Evolutionary conservation across 2,329 filamentous ascomycete genomes (phyloP).

Genomic region (Pochonia chlamydosporia): DNA sequence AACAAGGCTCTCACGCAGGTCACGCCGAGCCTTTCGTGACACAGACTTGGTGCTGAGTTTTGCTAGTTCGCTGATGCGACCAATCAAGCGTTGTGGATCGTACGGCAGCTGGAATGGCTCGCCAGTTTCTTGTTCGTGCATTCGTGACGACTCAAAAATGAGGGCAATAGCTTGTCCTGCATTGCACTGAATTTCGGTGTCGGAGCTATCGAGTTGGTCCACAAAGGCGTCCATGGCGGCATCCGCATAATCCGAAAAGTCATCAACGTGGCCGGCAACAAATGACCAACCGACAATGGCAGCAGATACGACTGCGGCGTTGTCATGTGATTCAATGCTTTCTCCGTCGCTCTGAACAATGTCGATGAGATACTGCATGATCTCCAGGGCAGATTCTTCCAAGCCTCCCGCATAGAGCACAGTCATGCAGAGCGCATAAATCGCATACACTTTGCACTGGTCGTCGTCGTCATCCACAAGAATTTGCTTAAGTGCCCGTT

Average conservation of each 20-base stretch:
- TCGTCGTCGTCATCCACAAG: constrained; percentile 53
- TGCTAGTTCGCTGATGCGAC: constrained; percentile 41
- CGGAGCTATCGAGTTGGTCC: constrained; percentile 75
- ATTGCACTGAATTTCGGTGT: constrained; percentile 67
- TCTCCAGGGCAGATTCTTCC: constrained; percentile 60
- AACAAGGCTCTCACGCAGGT: constrained; percentile 41
- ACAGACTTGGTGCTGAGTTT: constrained; percentile 42
- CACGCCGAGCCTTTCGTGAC: constrained; percentile 42
- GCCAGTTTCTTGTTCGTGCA: constrained; percentile 42
- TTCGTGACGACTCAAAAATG: constrained; percentile 65
- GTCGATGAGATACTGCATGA: constrained; percentile 70
- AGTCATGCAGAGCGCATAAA: constrained; percentile 68
- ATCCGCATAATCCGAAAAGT: constrained; percentile 65
- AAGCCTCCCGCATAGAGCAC: constrained; percentile 71
- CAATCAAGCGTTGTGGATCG: constrained; percentile 42
- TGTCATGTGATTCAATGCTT: constrained; percentile 65
- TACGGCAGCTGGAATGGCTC: constrained; percentile 44
- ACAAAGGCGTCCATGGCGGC: constrained; percentile 73
- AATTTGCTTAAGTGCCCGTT: constrained; percentile 27
- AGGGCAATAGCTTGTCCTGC: constrained; percentile 78
- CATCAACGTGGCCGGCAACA: constrained; percentile 70
- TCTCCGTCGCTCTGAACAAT: constrained; percentile 76
- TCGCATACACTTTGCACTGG: constrained; percentile 59
- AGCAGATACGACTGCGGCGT: constrained; percentile 63
- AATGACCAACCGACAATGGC: constrained; percentile 77